Evolutionary conservation across 108 stramenopile species (phyloP).

Genomic region (Pseudonitzschia pungens): DNA sequence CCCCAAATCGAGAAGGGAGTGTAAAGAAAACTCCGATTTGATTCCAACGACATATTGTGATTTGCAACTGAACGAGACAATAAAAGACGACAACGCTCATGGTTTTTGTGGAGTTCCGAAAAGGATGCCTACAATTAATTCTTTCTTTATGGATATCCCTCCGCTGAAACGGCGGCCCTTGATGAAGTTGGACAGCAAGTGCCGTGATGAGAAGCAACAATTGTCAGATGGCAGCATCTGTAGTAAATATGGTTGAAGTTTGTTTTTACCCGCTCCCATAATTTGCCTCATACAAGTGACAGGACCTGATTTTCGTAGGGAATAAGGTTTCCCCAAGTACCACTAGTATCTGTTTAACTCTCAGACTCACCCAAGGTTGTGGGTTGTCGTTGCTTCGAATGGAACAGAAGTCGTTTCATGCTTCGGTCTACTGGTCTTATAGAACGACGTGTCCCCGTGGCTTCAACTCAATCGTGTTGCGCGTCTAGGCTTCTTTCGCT

Average conservation of each 20-base stretch:
- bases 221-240: not conserved
- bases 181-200: not conserved
- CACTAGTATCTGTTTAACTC: no score
- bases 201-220: not conserved
- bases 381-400: no score
- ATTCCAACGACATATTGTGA: not conserved
- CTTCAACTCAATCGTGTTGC: no score
- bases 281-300: no score
- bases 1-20: not conserved
- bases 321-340: no score
- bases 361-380: no score
- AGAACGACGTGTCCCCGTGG: no score
- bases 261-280: no score
- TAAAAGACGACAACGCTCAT: not conserved
- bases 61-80: not conserved
- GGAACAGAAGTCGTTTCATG: no score
- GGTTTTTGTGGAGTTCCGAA: not conserved
- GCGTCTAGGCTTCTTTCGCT: no score
- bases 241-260: not conserved
- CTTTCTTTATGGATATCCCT: slow-evolving; percentile 3
- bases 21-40: not conserved
- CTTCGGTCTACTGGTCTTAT: no score
- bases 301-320: no score
- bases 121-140: not conserved
- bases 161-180: not conserved